Conservation (phyloP, 208 protist species). For the Acanthamoeba sp. region DNA sequence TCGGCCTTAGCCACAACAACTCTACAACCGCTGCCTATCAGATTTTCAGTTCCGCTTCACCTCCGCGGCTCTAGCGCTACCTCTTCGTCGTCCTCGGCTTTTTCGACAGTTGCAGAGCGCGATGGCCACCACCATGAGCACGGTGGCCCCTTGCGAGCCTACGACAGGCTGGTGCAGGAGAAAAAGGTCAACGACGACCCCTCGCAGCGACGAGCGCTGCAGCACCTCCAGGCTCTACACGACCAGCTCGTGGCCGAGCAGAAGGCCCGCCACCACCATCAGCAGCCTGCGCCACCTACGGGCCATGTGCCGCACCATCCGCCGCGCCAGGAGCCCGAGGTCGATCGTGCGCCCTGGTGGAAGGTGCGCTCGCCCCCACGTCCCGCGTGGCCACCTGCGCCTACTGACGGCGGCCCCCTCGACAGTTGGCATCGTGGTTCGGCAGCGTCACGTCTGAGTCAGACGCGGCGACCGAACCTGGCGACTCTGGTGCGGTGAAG, state of each 20-base stretch:
- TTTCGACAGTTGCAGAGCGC: not conserved
- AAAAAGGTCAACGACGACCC: constrained; percentile 78
- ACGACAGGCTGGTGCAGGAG: constrained; percentile 74
- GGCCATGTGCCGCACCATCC: constrained; percentile 58
- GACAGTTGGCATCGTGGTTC: constrained; percentile 35
- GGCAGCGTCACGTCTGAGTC: not conserved
- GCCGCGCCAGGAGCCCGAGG: not conserved
- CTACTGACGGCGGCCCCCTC: not conserved
- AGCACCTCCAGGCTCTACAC: constrained; percentile 79
- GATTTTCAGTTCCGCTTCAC: not conserved
- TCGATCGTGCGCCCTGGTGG: constrained; percentile 36
- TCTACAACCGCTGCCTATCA: too few species aligned
- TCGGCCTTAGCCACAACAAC: too few species aligned
- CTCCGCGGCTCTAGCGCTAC: not conserved
- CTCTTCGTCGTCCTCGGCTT: not conserved
- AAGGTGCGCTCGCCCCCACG: not conserved
- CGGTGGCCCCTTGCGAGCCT: constrained; percentile 74
- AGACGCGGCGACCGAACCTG: not conserved
- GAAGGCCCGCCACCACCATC: constrained; percentile 16
- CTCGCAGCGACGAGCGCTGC: constrained; percentile 76
- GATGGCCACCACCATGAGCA: not conserved
- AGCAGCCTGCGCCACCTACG: not conserved
- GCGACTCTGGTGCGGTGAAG: constrained; percentile 80
- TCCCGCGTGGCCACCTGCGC: not conserved
- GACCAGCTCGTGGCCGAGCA: constrained; percentile 70